Conservation (phyloP, 306 rosid species). For the Astragalus glycyphyllos region DNA sequence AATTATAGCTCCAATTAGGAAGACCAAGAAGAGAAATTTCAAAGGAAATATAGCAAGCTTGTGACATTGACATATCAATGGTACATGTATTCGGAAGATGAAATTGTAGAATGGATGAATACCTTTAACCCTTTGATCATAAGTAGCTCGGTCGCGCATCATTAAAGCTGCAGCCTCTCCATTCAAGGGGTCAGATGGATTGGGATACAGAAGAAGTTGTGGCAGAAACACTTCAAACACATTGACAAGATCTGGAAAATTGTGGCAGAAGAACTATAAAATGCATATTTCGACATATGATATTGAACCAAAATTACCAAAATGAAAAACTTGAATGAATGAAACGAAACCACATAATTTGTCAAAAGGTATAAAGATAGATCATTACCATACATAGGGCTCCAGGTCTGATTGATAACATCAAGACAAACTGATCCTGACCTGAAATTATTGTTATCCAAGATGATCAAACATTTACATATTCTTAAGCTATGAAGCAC, state of each 20-base stretch:
- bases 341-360: background rate
- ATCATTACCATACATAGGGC: constrained; percentile 67
- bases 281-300: constrained; percentile 25
- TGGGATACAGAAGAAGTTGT: constrained; percentile 66
- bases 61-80: too few relatives aligned
- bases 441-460: constrained; percentile 49
- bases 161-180: constrained; percentile 67
- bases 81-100: constrained; percentile 38
- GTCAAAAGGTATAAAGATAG: constrained; percentile 2
- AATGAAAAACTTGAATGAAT: constrained; percentile 20
- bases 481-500: constrained; percentile 10
- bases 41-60: constrained; percentile 16
- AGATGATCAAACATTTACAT: constrained; percentile 21
- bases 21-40: constrained; percentile 5
- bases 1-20: constrained; percentile 9
- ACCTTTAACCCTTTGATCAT: constrained; percentile 67
- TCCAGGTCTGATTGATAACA: constrained; percentile 71
- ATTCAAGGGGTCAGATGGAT: constrained; percentile 67
- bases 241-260: constrained; percentile 66
- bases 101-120: constrained; percentile 33
- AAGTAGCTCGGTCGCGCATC: constrained; percentile 58
- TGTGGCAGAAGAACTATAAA: constrained; percentile 67
- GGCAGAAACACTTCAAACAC: constrained; percentile 69
- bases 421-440: constrained; percentile 72
- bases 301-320: constrained; percentile 17